Evolutionary conservation across 2,329 filamentous ascomycete genomes (phyloP), one percentile per base, ranked within the genome.

Genomic region (Colletotrichum lentis): DNA sequence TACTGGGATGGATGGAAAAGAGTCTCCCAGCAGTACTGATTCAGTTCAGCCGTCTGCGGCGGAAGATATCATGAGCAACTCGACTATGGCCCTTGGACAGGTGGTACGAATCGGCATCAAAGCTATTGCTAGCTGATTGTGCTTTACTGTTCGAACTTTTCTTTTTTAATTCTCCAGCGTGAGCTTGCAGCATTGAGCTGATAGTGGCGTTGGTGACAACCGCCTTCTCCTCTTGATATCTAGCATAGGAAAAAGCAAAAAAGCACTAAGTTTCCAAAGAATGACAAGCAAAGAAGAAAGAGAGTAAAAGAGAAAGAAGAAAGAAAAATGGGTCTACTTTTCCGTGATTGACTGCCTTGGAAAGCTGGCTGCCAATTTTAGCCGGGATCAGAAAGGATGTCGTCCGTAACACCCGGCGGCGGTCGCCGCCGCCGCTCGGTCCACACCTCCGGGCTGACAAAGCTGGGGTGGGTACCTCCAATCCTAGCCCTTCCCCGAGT

Each of bases 11-110:
- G 20, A 44, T 22, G 22, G 44, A 54, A 49, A 31, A 58, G 14
- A 22, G 20, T 49, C 35, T 41, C 49, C 47, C 49, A 56, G 57
- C 12, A 55, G 20, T 24, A 22, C n/a, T 44, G 44, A 39, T 52
- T 44, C 35, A 55, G 39, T 54, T 56, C 35, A 57, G 64, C 59
- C 59, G 64, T 56, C 62, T 31, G 50, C 50, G 59, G 22, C 8
- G 64, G 43, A 63, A 16, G 50, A 46, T 44, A 57, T 67, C 58
- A 67, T 39, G 49, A 49, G 44, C 58, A 62, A 62, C 53, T 56
- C 47, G 37, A 56, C 44, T 37, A 12, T 12, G 35, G 27, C 35
- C 41, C 63, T 35, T 56, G 24, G 43, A 24, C 44, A 47, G 43
- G 37, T 11, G 53, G n/a, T 20, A 27, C 10, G 20, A 52, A 41